phyloP scores from a whole-genome alignment of 2,329 filamentous ascomycete genomes.

The Penicillium sp. region DNA sequence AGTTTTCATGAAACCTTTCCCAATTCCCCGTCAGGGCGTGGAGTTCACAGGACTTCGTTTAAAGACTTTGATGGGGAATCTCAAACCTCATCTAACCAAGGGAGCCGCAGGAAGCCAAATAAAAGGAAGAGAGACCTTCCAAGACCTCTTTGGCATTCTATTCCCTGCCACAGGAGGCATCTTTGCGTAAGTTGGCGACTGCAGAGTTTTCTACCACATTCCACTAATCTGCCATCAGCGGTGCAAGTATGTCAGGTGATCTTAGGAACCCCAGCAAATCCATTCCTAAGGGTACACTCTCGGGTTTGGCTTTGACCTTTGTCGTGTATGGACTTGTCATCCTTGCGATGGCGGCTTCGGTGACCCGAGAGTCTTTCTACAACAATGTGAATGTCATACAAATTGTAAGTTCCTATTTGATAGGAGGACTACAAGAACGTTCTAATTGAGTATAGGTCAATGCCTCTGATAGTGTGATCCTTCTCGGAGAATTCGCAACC shows the following conservation, averaged over 20 bases:
- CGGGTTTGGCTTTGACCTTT: slow-evolving; percentile 73
- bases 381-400: slow-evolving; percentile 76
- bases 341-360: slow-evolving; percentile 71
- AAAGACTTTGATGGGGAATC: slow-evolving; percentile 68
- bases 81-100: slow-evolving; percentile 64
- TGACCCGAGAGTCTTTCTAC: slow-evolving; percentile 70
- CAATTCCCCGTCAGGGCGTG: slow-evolving; percentile 59
- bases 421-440: not conserved
- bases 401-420: slow-evolving; percentile 47
- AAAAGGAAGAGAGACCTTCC: slow-evolving; percentile 66
- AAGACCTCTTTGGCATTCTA: slow-evolving; percentile 79
- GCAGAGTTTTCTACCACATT: slow-evolving; percentile 53
- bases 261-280: slow-evolving; percentile 76
- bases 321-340: slow-evolving; percentile 73
- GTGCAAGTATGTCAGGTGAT: slow-evolving; percentile 88
- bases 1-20: slow-evolving; percentile 65
- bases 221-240: slow-evolving; percentile 42
- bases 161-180: slow-evolving; percentile 69
- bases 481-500: slow-evolving; percentile 78
- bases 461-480: slow-evolving; percentile 67
- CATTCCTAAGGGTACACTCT: slow-evolving; percentile 80
- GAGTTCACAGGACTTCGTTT: slow-evolving; percentile 75
- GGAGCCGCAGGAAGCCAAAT: slow-evolving; percentile 63
- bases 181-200: slow-evolving; percentile 48
- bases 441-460: slow-evolving; percentile 55